Conservation (phyloP, 306 rosid genomes). For the Prunus mume region DNA sequence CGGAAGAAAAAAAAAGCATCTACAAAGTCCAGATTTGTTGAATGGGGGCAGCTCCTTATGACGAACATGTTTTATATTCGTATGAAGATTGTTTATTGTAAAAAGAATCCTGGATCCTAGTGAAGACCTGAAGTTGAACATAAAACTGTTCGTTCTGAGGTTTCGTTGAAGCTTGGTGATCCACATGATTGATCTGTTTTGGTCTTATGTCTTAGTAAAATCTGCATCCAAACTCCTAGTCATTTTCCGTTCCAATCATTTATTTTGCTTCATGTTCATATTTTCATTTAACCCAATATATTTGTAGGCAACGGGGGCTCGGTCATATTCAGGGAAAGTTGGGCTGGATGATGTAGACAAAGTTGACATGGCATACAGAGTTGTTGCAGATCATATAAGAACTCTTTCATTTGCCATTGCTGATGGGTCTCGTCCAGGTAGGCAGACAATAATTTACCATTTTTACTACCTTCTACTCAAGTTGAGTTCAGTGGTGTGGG, state of each 20-base stretch:
- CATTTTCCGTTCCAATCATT: neutral
- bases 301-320: slow-evolving; percentile 86
- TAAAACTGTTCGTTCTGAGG: neutral
- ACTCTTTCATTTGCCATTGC: slow-evolving; percentile 93
- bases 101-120: neutral
- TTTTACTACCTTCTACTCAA: neutral
- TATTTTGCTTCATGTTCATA: neutral
- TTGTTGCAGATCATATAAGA: slow-evolving; percentile 59
- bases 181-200: neutral
- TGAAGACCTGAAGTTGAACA: neutral
- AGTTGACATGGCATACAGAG: slow-evolving; percentile 96
- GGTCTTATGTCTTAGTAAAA: no score
- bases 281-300: neutral
- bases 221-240: neutral
- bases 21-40: no score
- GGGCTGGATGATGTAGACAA: slow-evolving; percentile 80
- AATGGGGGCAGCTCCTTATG: no score
- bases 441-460: neutral
- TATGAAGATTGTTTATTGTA: no score
- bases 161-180: neutral
- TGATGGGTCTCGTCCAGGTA: slow-evolving; percentile 98
- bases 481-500: slow-evolving; percentile 11
- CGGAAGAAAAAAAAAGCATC: no score
- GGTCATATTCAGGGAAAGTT: slow-evolving; percentile 81
- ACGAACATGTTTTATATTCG: no score